Evolutionary conservation across 106 monocot genomes (phyloP).

Genomic region (Dendrobium catenatum): DNA sequence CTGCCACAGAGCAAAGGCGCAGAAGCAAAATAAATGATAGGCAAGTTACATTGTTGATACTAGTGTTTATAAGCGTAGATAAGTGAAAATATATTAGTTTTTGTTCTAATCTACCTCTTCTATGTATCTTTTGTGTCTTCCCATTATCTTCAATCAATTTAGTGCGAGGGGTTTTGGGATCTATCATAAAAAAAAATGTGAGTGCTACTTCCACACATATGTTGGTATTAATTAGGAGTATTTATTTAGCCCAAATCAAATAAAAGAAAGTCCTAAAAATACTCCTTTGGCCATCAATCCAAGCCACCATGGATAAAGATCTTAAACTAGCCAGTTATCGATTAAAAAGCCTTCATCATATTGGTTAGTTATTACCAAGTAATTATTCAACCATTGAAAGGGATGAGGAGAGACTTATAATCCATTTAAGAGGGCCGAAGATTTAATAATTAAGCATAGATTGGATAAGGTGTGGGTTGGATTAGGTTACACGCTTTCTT

Average conservation of each 20-base stretch:
- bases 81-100: not conserved
- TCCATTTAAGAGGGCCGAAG: not conserved
- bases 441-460: not conserved
- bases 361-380: not conserved
- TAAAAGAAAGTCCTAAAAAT: not conserved
- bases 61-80: not conserved
- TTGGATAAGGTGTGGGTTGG: not conserved
- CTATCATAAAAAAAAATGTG: not conserved
- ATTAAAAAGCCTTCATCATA: not conserved
- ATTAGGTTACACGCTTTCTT: not conserved
- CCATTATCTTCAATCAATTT: not conserved
- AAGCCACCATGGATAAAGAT: not conserved
- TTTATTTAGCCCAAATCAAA: not conserved
- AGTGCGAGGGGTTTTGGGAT: not conserved
- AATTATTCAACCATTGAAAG: not conserved
- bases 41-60: slow-evolving; percentile 7
- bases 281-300: not conserved
- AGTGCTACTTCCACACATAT: not conserved
- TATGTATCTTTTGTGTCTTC: not conserved
- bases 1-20: slow-evolving; percentile 74
- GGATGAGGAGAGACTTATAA: not conserved
- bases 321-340: not conserved
- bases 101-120: not conserved
- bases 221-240: not conserved
- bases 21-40: slow-evolving; percentile 88